A percentile compares a stretch with the other conserved stretches of the same genome.
Conservation (phyloP, 192 early-diverging fungal species). For the Entomortierella chlamydospora region DNA sequence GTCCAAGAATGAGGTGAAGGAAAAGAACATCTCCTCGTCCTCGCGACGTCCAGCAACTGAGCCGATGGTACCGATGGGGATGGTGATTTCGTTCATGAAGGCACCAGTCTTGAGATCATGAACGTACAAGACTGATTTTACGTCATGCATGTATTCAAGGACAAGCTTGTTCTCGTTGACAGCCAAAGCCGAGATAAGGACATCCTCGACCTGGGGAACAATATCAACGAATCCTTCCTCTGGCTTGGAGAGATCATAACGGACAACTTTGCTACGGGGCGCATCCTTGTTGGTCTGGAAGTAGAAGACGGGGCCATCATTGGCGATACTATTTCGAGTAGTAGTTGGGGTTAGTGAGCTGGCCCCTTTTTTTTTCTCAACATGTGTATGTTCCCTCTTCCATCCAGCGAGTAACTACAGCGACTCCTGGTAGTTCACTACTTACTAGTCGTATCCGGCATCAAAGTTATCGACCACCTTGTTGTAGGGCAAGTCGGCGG, state of each 20-base stretch:
- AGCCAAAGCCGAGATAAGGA: too few relatives aligned
- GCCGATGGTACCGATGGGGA: conserved; percentile 66
- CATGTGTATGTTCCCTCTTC: too few relatives aligned
- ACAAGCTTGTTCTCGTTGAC: too few relatives aligned
- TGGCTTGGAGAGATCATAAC: conserved; percentile 68
- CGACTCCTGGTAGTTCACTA: too few relatives aligned
- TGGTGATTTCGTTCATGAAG: conserved; percentile 47
- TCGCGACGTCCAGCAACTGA: conserved; percentile 44
- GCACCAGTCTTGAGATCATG: too few relatives aligned
- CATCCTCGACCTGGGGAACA: too few relatives aligned
- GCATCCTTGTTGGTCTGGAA: conserved; percentile 72
- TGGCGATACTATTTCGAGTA: conserved; percentile 57
- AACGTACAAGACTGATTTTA: too few relatives aligned
- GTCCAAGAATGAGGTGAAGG: conserved; percentile 64
- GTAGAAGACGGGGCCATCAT: conserved; percentile 69
- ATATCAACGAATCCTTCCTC: conserved; percentile 25
- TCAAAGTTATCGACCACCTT: conserved; percentile 68
- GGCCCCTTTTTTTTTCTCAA: too few relatives aligned
- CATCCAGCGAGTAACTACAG: too few relatives aligned
- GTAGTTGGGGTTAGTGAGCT: not conserved
- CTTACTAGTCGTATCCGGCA: conserved; percentile 56
- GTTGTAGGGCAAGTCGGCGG: conserved; percentile 41
- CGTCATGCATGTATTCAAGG: too few relatives aligned
- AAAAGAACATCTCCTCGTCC: conserved; percentile 68
- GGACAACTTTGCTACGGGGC: conserved; percentile 69